Evolutionary conservation across 306 rosid species (phyloP), one percentile per base, ranked within the genome.

Genomic region (Cicer arietinum): DNA sequence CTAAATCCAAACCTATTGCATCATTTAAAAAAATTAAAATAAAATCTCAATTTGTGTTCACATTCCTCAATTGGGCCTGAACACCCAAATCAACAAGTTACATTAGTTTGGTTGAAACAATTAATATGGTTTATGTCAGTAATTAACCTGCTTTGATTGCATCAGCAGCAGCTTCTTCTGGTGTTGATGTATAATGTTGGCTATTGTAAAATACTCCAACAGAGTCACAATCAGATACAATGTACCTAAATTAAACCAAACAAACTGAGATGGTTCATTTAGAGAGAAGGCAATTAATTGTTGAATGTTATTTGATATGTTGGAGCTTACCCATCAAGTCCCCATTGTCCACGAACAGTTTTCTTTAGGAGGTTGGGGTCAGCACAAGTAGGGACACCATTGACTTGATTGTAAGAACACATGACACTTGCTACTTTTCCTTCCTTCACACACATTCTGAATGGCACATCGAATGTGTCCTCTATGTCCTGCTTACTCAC

Each of bases 361-460:
- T 54, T 87, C 80, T 85, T 85, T 1, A 94, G 88, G 62, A 94
- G 96, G 61, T 80, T 91, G 66, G 98, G 96, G 78, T 94, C 98
- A 11, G 98, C 97, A 58, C 98, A 94, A 4, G 98, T 94, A 58
- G 97, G 98, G 77, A 94, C 91, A 6, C 98, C 98, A 75, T 94
- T 94, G 45, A 94, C 98, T 18, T 94, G 97, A 76, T 94, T 94
- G 80, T 94, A 94, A 12, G 97, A 94, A 70, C 97, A 94, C 97
- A 91, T 94, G 0, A 94, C 96, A 65, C 97, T 94, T 0, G 98
- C 97, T 57, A 94, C 98, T 54, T 73, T 87, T 0, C 98, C 98
- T 82, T 94, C 94, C 73, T 84, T 80, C 76, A 94, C 96, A 78
- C 98, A 94, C 96, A 87, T 94, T 53, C 90, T 86, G 54, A 94